Percentiles rank a stretch among this genome's conserved stretches.
Conservation (phyloP, 208 protist genomes). For the Trypanosoma rangeli region DNA sequence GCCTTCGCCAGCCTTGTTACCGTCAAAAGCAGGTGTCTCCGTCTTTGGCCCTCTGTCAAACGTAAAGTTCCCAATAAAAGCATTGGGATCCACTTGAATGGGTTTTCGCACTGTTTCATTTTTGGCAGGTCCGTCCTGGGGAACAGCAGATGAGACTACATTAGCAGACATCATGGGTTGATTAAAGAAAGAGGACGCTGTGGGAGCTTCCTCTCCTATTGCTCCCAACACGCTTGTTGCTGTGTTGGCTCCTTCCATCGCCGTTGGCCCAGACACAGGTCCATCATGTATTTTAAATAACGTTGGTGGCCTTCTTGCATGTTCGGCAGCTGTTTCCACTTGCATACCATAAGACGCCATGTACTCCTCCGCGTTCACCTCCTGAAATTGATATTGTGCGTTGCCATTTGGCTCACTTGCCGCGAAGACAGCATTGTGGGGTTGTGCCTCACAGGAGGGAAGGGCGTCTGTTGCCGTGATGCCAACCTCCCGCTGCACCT, state of each 20-base stretch:
- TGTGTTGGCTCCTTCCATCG: not conserved
- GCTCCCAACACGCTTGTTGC: not conserved
- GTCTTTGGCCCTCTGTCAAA: constrained; percentile 15
- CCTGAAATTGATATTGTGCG: constrained; percentile 31
- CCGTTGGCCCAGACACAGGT: not conserved
- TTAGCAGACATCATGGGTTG: not conserved
- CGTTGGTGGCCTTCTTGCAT: constrained; percentile 9
- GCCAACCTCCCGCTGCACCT: constrained; percentile 66
- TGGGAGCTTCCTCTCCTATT: not conserved
- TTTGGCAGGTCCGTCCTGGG: not conserved
- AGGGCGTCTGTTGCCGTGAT: not conserved
- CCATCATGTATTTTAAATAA: constrained; percentile 28
- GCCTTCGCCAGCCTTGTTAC: constrained; percentile 1
- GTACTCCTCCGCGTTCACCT: constrained; percentile 42
- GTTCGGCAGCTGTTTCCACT: constrained; percentile 61
- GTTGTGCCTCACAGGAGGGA: not conserved
- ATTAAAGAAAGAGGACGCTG: constrained; percentile 26
- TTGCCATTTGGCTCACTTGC: constrained; percentile 23
- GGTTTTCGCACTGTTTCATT: not conserved
- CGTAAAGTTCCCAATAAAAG: constrained; percentile 28
- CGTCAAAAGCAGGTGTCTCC: not conserved
- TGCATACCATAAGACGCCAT: constrained; percentile 59
- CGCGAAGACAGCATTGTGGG: not conserved
- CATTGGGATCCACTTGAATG: constrained; percentile 6
- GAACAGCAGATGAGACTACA: not conserved